Base-by-base conservation (phyloP, 768 basidiomycete species). In the Porpolomopsis calyptriformis region DNA sequence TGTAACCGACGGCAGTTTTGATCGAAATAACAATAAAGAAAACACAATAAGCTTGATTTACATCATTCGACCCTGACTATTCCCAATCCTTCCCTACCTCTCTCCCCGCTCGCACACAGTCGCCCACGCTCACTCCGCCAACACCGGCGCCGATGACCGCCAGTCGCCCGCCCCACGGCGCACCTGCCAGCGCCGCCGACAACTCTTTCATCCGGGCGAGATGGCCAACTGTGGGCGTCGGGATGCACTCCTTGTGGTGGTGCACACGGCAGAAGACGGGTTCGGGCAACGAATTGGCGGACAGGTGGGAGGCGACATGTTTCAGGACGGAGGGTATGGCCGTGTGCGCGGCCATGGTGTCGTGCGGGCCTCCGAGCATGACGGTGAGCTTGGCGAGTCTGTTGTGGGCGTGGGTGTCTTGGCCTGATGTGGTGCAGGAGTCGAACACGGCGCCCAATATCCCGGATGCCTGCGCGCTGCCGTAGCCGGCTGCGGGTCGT, bases 381-480 rank as follows among this genome's bases (percentile, higher is more conserved):
- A 91, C 74, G 0, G 93, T 92, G 53, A 93, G 58, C 59, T 94
- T 96, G 22, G 82, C 80, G 50, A 82, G 55, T 1, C 56, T 53
- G 26, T 62, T 63, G 34, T 53, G 59, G 35, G 58, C 53, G 5
- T 48, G 16, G 26, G 40, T 51, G 43, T 64, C 71, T 51, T 91
- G 82, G 4, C 63, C 71, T 1, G 76, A 67, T 33, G 91, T 69
- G 6, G 85, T 74, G 43, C 78, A 82, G 0, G 86, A 87, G 60
- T 98, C 94, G 64, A 97, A 97, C 9, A 97, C 81, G 24, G 82
- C 80, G 10, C 94, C 94, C 0, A 98, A 72, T 16, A 86, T 73
- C 3, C 77, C 76, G 9, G 70, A 60, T 40, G 61, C 52, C 26
- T 60, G 54, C 3, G 49, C 40, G n/a, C n/a, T n/a, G 2, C 44